These are phyloP conservation scores for Ordospora pajunii DNA, from an alignment of 371 early-diverging fungal species.

Conservation along the genomic window DNA sequence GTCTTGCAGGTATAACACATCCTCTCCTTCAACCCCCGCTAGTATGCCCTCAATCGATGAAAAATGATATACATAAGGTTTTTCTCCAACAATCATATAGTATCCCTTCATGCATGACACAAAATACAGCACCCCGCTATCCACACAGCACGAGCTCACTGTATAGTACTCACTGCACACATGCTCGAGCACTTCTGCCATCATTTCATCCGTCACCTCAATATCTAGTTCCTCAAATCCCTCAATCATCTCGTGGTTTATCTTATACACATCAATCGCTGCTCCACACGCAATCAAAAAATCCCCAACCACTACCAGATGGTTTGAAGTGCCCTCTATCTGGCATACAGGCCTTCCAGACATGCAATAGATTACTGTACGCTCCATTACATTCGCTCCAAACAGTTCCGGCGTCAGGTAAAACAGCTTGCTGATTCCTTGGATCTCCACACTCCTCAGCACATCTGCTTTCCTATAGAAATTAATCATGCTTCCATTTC, in stretches of 20 bases:
- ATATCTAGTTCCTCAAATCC: slow-evolving; percentile 14
- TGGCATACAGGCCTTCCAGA: not conserved
- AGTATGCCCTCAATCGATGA: slow-evolving; percentile 3
- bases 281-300: slow-evolving; percentile 12
- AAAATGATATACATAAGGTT: slow-evolving; percentile 17
- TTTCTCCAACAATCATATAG: slow-evolving; percentile 42
- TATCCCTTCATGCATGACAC: slow-evolving; percentile 14
- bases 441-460: not conserved
- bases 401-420: not conserved
- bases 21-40: slow-evolving; percentile 37
- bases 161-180: not conserved
- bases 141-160: not conserved
- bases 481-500: slow-evolving; percentile 13
- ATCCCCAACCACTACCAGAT: not conserved
- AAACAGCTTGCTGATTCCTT: slow-evolving; percentile 21
- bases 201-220: slow-evolving; percentile 9
- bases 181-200: slow-evolving; percentile 18
- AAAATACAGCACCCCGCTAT: slow-evolving; percentile 36
- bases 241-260: not conserved
- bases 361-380: not conserved
- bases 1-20: slow-evolving; percentile 29
- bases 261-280: not conserved
- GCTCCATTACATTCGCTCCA: not conserved
- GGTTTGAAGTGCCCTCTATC: not conserved
- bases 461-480: slow-evolving; percentile 31